phyloP scores from a whole-genome alignment of 2,329 filamentous ascomycete species.

The Trichoderma koningii region DNA sequence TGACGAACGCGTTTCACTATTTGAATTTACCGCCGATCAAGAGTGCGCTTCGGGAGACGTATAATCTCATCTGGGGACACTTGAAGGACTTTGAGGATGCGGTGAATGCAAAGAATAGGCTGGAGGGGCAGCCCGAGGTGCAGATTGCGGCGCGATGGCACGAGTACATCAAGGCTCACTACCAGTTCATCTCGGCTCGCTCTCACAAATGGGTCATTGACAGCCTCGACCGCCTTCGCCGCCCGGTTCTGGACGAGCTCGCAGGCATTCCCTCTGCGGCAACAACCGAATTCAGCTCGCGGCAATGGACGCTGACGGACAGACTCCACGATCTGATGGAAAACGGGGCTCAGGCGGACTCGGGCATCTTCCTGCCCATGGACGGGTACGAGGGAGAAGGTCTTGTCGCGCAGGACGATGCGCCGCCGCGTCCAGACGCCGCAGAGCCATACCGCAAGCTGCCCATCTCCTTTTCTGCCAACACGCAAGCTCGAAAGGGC shows the following conservation, averaged over 20 bases:
- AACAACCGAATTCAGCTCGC: background rate
- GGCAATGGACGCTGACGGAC: conserved; percentile 31
- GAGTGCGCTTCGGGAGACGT: conserved; percentile 32
- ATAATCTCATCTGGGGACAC: conserved; percentile 35
- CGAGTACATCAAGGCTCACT: conserved; percentile 34
- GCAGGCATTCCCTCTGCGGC: background rate
- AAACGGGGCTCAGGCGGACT: conserved; percentile 33
- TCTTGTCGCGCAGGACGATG: conserved; percentile 27
- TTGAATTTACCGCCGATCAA: conserved; percentile 33
- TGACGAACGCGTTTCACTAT: conserved; percentile 36
- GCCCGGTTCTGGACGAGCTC: conserved; percentile 27
- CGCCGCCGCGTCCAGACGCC: conserved; percentile 1
- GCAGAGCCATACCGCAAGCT: conserved; percentile 21
- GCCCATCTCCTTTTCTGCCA: conserved; percentile 26
- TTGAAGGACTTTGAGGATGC: conserved; percentile 34
- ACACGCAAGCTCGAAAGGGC: conserved; percentile 18
- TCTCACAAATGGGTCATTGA: conserved; percentile 36
- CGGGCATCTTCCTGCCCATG: conserved; percentile 34
- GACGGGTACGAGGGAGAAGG: conserved; percentile 36
- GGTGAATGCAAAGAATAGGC: conserved; percentile 30
- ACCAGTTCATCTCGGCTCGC: conserved; percentile 29
- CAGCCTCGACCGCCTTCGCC: conserved; percentile 32
- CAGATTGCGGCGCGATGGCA: conserved; percentile 34
- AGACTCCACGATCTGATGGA: conserved; percentile 34
- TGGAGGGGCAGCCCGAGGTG: conserved; percentile 16